Conservation (phyloP, 2,329 filamentous ascomycete genomes). For the Pseudogymnoascus sp. region DNA sequence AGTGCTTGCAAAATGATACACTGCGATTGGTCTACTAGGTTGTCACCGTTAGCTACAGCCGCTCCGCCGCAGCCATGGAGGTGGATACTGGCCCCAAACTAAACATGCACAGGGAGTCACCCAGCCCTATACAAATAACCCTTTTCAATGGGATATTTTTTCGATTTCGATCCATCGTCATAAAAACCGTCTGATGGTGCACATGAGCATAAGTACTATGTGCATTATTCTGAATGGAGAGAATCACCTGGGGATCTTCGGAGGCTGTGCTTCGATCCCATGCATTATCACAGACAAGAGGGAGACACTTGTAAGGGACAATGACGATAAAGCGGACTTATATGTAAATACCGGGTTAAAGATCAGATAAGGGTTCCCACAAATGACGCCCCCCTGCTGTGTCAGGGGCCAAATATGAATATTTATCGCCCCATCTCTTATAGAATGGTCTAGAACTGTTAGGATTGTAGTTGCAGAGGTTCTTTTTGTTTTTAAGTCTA, state of each 20-base stretch:
- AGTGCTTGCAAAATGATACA: background rate
- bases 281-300: background rate
- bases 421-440: background rate
- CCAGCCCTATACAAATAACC: background rate
- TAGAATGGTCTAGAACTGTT: constrained; percentile 1
- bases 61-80: background rate
- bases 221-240: background rate
- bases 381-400: constrained; percentile 1
- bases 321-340: background rate
- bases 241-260: constrained; percentile 9
- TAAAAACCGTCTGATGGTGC: constrained; percentile 9
- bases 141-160: background rate
- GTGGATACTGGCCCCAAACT: background rate
- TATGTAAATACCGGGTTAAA: background rate
- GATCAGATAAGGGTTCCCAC: constrained; percentile 4
- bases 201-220: constrained; percentile 7
- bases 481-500: background rate
- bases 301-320: background rate
- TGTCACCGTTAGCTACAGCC: background rate
- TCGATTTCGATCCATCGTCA: background rate
- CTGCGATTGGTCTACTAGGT: background rate
- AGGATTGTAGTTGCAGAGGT: background rate
- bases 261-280: background rate
- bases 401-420: constrained; percentile 5
- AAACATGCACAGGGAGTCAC: background rate